Percentiles rank a stretch among this genome's conserved stretches.
Evolutionary conservation across 2,329 filamentous ascomycete genomes (phyloP).

Genomic region (Aspergillus oerlinghausenensis): DNA sequence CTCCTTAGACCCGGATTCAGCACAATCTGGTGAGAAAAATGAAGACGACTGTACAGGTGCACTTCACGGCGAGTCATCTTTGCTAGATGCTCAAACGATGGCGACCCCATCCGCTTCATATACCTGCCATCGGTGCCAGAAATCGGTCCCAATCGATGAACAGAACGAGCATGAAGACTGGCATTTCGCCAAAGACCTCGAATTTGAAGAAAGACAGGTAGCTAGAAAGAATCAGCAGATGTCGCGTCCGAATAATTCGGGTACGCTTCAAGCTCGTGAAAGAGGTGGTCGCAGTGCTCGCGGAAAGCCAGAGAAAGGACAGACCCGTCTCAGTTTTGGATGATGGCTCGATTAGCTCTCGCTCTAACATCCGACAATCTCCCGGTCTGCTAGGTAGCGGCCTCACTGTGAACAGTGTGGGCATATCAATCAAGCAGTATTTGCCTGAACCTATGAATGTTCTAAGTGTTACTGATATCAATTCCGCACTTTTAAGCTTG

Average conservation of each 20-base stretch:
- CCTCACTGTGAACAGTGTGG: background rate
- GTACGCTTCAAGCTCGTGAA: conserved; percentile 17
- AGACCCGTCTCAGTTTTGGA: conserved; percentile 33
- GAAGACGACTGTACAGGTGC: background rate
- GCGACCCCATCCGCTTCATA: conserved; percentile 21
- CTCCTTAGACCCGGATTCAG: background rate
- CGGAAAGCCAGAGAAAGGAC: conserved; percentile 32
- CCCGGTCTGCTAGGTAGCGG: background rate
- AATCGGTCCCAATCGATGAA: conserved; percentile 54
- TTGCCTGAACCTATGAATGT: background rate
- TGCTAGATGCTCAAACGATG: background rate
- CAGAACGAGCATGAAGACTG: conserved; percentile 81
- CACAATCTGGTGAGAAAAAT: background rate
- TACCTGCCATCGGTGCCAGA: conserved; percentile 63
- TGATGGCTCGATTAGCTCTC: conserved; percentile 8
- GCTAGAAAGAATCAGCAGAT: conserved; percentile 16
- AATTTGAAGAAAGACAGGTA: conserved; percentile 56
- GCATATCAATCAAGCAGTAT: background rate
- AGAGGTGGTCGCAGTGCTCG: conserved; percentile 22
- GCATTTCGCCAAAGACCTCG: conserved; percentile 87
- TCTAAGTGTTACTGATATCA: too few species aligned
- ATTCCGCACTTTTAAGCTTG: too few species aligned
- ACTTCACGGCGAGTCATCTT: background rate
- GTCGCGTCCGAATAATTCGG: conserved; percentile 10
- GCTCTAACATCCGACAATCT: background rate